phyloP scores from a whole-genome alignment of 176 grass and related monocot genomes.

The Eremochloa ophiuroides region DNA sequence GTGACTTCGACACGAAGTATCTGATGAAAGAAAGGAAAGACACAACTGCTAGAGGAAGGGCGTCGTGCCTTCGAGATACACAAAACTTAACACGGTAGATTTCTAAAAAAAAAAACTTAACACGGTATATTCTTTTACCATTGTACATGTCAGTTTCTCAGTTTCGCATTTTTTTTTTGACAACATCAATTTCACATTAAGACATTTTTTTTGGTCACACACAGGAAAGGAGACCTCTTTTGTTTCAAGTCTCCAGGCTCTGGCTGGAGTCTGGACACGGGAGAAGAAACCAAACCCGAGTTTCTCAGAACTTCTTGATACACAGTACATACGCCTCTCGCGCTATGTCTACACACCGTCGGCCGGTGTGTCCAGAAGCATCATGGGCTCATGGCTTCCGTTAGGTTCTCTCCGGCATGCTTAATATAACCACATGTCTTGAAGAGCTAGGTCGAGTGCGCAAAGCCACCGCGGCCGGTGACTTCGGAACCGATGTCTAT shows the following conservation, averaged over 20 bases:
- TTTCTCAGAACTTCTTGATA: not conserved
- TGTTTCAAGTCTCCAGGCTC: too few relatives aligned
- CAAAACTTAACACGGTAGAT: too few relatives aligned
- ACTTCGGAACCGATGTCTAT: not conserved
- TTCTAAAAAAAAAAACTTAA: too few relatives aligned
- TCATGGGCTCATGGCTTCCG: not conserved
- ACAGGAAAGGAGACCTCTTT: not conserved
- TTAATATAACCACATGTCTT: not conserved
- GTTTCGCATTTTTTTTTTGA: too few relatives aligned
- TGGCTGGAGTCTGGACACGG: too few relatives aligned
- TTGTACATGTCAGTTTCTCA: not conserved
- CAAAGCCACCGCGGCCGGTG: not conserved
- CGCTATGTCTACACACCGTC: not conserved
- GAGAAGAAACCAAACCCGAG: not conserved
- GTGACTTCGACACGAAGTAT: slow-evolving; percentile 1
- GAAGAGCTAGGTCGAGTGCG: not conserved
- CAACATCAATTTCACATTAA: too few relatives aligned
- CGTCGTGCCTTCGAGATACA: not conserved
- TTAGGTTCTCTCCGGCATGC: not conserved
- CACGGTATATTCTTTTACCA: not conserved
- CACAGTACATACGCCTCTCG: not conserved
- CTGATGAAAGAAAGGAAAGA: not conserved
- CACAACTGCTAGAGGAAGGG: not conserved
- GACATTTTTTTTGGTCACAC: not conserved
- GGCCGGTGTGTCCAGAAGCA: not conserved